Evolutionary conservation across 371 early-diverging fungal species (phyloP), one percentile per base, ranked within the genome.

Genomic region (Caulochytrium protostelioides): DNA sequence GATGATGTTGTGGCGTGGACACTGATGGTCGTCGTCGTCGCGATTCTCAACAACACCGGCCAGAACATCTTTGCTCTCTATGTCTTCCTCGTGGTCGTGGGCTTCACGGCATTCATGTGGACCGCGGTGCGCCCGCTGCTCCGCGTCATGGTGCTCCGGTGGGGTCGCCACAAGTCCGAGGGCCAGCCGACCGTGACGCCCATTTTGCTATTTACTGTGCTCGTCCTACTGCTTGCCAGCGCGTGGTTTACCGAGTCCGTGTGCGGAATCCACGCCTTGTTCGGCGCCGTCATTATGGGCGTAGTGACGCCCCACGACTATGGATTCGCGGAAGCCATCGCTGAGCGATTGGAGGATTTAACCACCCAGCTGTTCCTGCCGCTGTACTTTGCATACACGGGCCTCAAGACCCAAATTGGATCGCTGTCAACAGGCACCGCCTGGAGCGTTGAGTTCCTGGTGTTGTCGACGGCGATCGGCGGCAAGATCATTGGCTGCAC

Each of bases 341-440:
- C 83, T 3, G 85, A 86, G 41, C 76, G 83, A 54, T 76, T 86
- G 27, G 91, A 92, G 48, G 94, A 92, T 52, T 49, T 87, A 1
- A 65, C 86, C 18, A 70, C 64, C 34, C 75, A 86, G 30, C 46
- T 92, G 17, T 79, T 92, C 47, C 49, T 91, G 28, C 83, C 91
- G 6, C 30, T 42, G 67, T 87, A 83, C 52, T 91, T 91, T 59
- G 75, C 89, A 0, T 59, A 81, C 24, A 83, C 87, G 0, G 90
- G 92, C 18, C 64, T 92, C 15, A 83, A 83, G 46, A 84, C 86
- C 12, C 66, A 80, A 39, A 64, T 92, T 14, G 74, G 73, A 4
- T 43, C 68, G 3, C 54, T 92, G 16, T 57, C 76, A 44, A 67
- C 64, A 31, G 78, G 69, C 21, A 34, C 31, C 4, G 57, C 73